Percentiles rank a stretch among this genome's conserved stretches.
Conservation (phyloP, 148 eudicot species). For the Vaccinium macrocarpon region DNA sequence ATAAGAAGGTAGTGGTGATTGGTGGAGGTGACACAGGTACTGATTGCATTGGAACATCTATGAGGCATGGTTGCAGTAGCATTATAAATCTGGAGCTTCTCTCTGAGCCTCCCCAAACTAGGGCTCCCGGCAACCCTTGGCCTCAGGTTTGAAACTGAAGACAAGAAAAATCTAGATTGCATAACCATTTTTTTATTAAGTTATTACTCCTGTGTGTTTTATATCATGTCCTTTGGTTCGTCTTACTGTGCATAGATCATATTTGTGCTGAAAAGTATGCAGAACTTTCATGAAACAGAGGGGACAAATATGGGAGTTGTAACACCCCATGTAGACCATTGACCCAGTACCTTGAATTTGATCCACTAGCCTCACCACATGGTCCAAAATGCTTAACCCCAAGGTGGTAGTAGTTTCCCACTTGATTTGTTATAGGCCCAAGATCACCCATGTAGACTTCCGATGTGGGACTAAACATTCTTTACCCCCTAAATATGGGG, state of each 20-base stretch:
- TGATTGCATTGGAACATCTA: constrained; percentile 93
- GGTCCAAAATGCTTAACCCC: too few species aligned
- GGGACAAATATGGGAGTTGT: background rate
- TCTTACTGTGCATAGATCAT: background rate
- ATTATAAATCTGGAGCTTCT: constrained; percentile 85
- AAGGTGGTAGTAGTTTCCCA: too few species aligned
- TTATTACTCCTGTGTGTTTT: background rate
- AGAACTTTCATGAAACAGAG: background rate
- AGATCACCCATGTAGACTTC: too few species aligned
- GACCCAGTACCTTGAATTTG: too few species aligned
- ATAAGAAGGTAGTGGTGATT: constrained; percentile 93
- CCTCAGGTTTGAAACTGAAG: constrained; percentile 64
- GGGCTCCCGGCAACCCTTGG: constrained; percentile 99
- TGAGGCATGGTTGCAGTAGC: constrained; percentile 85
- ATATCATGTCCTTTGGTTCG: background rate
- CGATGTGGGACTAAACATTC: too few species aligned
- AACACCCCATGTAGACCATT: too few species aligned
- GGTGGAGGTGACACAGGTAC: constrained; percentile 99
- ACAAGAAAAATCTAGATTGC: background rate
- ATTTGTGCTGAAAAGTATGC: background rate
- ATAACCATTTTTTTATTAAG: background rate
- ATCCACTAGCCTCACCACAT: too few species aligned
- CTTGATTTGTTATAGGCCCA: too few species aligned
- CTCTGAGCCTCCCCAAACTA: constrained; percentile 76
- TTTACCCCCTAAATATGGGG: too few species aligned